phyloP scores from a whole-genome alignment of 768 basidiomycete genomes.

The Amanita phalloides region DNA sequence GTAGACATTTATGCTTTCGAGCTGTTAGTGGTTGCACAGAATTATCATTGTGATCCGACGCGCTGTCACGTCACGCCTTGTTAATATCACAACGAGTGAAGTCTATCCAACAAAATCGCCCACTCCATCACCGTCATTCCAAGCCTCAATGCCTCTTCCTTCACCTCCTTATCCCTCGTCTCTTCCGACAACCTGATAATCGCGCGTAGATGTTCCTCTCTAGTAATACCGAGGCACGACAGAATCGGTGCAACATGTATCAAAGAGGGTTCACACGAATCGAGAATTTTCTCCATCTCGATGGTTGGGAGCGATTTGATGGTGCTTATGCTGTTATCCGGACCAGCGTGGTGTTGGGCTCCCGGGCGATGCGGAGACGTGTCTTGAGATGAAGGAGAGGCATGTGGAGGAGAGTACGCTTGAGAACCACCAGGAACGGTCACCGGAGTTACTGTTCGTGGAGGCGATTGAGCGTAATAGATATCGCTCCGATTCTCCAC shows the following conservation, averaged over 20 bases:
- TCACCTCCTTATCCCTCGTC: constrained; percentile 59
- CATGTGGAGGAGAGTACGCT: constrained; percentile 17
- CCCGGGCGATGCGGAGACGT: neutral
- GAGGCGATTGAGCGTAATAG: neutral
- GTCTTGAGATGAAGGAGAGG: neutral
- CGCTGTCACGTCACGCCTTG: no score
- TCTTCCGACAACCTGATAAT: constrained; percentile 50
- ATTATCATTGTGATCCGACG: no score
- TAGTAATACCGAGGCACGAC: constrained; percentile 45
- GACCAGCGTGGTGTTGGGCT: neutral
- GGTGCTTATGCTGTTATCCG: constrained; percentile 28
- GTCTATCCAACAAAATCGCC: constrained; percentile 64
- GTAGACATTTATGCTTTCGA: no score
- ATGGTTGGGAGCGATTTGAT: constrained; percentile 24
- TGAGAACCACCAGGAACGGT: constrained; percentile 6
- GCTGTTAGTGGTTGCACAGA: no score
- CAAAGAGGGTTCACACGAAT: constrained; percentile 55
- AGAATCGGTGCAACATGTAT: constrained; percentile 51
- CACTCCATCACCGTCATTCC: constrained; percentile 70
- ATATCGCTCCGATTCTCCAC: neutral
- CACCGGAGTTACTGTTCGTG: constrained; percentile 13
- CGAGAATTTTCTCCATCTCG: constrained; percentile 43
- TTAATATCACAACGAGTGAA: constrained; percentile 24
- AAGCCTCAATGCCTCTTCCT: constrained; percentile 54
- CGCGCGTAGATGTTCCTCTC: constrained; percentile 52